Percentiles rank a stretch among this genome's conserved stretches.
Conservation (phyloP, 495 filamentous ascomycete species). For the Terfezia boudieri region DNA sequence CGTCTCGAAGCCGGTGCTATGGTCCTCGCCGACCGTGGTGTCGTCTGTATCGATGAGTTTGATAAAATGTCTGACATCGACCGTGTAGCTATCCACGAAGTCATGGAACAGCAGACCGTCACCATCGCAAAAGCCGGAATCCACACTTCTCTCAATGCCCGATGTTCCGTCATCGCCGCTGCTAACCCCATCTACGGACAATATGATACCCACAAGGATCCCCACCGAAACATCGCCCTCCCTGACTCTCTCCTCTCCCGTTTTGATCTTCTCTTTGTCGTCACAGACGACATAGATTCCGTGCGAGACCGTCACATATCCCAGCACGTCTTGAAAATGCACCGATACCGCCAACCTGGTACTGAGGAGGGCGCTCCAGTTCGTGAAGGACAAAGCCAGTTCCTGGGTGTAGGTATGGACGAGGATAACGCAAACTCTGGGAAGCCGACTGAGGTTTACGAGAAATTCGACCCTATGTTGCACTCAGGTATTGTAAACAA, state of each 20-base stretch:
- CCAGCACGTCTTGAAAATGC: slow-evolving; percentile 94
- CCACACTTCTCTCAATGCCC: slow-evolving; percentile 89
- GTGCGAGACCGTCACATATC: slow-evolving; percentile 73
- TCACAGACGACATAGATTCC: slow-evolving; percentile 96
- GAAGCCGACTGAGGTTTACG: slow-evolving; percentile 68
- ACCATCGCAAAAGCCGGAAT: slow-evolving; percentile 98
- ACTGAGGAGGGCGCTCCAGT: slow-evolving; percentile 91
- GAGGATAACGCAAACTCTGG: slow-evolving; percentile 41
- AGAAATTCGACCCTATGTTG: slow-evolving; percentile 90
- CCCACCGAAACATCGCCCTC: slow-evolving; percentile 93
- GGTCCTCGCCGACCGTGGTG: slow-evolving; percentile 90
- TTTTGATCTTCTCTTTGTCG: slow-evolving; percentile 97
- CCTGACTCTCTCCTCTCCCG: slow-evolving; percentile 92
- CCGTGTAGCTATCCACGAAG: slow-evolving; percentile 97
- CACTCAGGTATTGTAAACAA: slow-evolving; percentile 73
- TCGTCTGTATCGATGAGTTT: slow-evolving; percentile 98
- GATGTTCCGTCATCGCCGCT: slow-evolving; percentile 89
- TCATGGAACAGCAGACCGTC: slow-evolving; percentile 99
- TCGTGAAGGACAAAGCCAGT: slow-evolving; percentile 65
- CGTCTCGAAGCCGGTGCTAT: slow-evolving; percentile 93
- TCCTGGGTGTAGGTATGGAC: slow-evolving; percentile 72
- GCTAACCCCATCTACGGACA: slow-evolving; percentile 97
- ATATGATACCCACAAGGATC: slow-evolving; percentile 96
- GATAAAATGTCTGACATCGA: slow-evolving; percentile 99
- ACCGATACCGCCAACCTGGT: slow-evolving; percentile 82